Conservation (phyloP, 1,139 yeast species). For the Blastobotrys serpentis region DNA sequence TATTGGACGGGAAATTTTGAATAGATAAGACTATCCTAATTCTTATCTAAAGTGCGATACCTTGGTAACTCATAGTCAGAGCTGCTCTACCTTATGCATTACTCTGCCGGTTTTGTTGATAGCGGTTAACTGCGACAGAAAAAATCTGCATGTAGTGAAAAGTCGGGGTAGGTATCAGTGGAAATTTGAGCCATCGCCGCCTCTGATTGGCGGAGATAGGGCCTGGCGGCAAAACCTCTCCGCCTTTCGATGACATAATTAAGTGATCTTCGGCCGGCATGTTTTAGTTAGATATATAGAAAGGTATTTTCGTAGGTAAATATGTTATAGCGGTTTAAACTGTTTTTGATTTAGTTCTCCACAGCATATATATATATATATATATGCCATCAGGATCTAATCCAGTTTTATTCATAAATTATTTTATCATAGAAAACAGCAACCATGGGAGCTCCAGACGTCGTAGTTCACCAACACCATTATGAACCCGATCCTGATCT, state of each 20-base stretch:
- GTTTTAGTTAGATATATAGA: not conserved
- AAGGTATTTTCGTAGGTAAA: not conserved
- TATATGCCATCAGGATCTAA: not conserved
- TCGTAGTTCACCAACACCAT: not conserved
- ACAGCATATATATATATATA: not conserved
- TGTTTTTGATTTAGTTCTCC: not conserved
- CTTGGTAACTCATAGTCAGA: too few species aligned
- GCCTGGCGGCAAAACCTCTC: conserved; percentile 1
- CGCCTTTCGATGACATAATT: not conserved
- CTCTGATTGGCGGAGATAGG: not conserved
- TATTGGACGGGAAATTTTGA: too few species aligned
- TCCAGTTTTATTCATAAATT: not conserved
- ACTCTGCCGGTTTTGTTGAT: not conserved
- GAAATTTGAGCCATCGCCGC: not conserved
- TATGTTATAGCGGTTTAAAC: not conserved
- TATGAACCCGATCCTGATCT: conserved; percentile 1
- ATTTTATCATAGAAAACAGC: not conserved
- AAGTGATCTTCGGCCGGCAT: not conserved
- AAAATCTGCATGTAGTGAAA: not conserved
- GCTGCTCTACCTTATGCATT: not conserved
- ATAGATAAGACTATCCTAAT: too few species aligned
- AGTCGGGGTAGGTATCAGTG: conserved; percentile 3
- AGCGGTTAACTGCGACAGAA: not conserved
- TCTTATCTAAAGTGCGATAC: too few species aligned
- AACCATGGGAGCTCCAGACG: conserved; percentile 1